Evolutionary conservation across 2,329 filamentous ascomycete genomes (phyloP).

Genomic region (Albifimbria verrucaria): DNA sequence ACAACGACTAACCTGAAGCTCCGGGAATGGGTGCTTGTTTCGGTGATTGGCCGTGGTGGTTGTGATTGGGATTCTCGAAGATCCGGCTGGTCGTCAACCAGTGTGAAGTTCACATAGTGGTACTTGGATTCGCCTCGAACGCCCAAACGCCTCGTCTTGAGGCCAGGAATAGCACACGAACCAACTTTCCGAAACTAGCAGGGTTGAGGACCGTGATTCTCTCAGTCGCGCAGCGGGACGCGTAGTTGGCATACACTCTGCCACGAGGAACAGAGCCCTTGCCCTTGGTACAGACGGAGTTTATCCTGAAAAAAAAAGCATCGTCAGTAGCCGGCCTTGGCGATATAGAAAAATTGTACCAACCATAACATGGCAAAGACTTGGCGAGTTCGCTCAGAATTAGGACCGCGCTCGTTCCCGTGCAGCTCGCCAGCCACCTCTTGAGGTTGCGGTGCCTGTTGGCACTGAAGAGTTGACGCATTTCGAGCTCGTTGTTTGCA

Average conservation of each 20-base stretch:
- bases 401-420: slow-evolving; percentile 74
- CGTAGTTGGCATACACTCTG: slow-evolving; percentile 93
- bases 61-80: slow-evolving; percentile 41
- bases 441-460: slow-evolving; percentile 66
- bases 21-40: slow-evolving; percentile 43
- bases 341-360: slow-evolving; percentile 24
- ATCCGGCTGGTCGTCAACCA: slow-evolving; percentile 55
- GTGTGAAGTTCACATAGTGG: slow-evolving; percentile 75
- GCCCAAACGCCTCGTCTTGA: slow-evolving; percentile 87
- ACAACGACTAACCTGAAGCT: slow-evolving; percentile 44
- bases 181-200: slow-evolving; percentile 95
- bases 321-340: background rate
- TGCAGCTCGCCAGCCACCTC: slow-evolving; percentile 75
- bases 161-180: slow-evolving; percentile 94
- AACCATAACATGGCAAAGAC: slow-evolving; percentile 89
- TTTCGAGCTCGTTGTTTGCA: slow-evolving; percentile 77
- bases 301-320: slow-evolving; percentile 54
- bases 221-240: slow-evolving; percentile 86
- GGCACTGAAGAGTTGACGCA: slow-evolving; percentile 69
- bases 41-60: slow-evolving; percentile 47
- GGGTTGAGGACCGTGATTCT: slow-evolving; percentile 94
- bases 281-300: slow-evolving; percentile 67
- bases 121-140: slow-evolving; percentile 98
- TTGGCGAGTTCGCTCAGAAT: slow-evolving; percentile 79
- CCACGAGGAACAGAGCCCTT: slow-evolving; percentile 88